These are phyloP conservation scores for Dryadomyces quercivorus DNA, from an alignment of 2,329 filamentous ascomycete genomes.

Conservation along the genomic window DNA sequence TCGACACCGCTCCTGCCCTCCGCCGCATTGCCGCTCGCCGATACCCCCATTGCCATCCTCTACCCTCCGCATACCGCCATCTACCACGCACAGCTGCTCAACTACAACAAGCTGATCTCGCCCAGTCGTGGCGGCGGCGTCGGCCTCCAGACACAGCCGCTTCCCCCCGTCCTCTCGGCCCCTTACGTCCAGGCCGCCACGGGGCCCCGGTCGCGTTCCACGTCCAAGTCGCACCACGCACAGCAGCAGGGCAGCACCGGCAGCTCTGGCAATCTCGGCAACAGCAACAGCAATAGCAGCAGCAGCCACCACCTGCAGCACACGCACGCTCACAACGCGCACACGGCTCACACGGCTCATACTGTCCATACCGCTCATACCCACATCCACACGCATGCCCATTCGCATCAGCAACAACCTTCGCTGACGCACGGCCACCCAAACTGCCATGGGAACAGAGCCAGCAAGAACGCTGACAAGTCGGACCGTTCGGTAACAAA, in stretches of 20 bases:
- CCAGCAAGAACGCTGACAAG: constrained; percentile 43
- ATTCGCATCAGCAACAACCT: constrained; percentile 3
- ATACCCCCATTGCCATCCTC: constrained; percentile 29
- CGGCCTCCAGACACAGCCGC: constrained; percentile 42
- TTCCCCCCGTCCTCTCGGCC: constrained; percentile 41
- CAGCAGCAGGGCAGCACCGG: constrained; percentile 29
- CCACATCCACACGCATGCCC: neutral
- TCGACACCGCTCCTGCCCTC: constrained; percentile 13
- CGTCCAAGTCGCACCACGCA: constrained; percentile 47
- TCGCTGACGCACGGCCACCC: constrained; percentile 7
- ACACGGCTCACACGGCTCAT: neutral
- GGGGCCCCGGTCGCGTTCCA: constrained; percentile 43
- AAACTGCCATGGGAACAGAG: constrained; percentile 54
- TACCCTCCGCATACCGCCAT: constrained; percentile 47
- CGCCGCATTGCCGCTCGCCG: constrained; percentile 9
- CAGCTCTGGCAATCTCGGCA: neutral
- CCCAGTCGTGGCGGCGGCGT: constrained; percentile 37
- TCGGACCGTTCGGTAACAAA: constrained; percentile 49
- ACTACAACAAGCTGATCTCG: constrained; percentile 55
- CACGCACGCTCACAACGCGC: constrained; percentile 14
- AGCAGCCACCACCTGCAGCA: constrained; percentile 26
- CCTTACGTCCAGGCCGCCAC: constrained; percentile 38
- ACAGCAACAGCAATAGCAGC: neutral
- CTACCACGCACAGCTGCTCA: constrained; percentile 49
- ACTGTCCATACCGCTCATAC: neutral